phyloP scores from a whole-genome alignment of 2,329 filamentous ascomycete species.

The Dactylellina parvicollis region DNA sequence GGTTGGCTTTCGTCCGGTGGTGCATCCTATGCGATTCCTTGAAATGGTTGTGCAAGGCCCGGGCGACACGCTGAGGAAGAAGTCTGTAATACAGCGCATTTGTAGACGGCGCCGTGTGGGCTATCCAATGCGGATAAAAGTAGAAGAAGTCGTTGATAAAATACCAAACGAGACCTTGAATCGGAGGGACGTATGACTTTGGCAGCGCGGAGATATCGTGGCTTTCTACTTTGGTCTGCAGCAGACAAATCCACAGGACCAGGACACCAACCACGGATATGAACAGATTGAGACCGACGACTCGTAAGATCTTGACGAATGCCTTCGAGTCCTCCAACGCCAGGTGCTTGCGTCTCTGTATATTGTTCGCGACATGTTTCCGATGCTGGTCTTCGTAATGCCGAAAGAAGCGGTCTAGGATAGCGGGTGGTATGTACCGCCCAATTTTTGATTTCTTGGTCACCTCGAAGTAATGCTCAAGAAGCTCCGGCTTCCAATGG shows the following conservation, averaged over 20 bases:
- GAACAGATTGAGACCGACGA: conserved; percentile 6
- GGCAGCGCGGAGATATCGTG: conserved; percentile 17
- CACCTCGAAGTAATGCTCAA: conserved; percentile 9
- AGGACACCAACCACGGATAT: conserved; percentile 14
- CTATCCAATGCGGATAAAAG: conserved; percentile 24
- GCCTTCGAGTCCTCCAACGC: conserved; percentile 13
- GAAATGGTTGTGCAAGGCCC: neutral
- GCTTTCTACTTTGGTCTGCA: conserved; percentile 18
- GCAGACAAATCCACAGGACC: conserved; percentile 8
- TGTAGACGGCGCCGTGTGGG: conserved; percentile 4
- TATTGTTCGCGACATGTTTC: conserved; percentile 8
- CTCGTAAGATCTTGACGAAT: conserved; percentile 9
- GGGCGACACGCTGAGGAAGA: neutral
- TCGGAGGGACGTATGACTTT: conserved; percentile 18
- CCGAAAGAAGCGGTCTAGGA: neutral
- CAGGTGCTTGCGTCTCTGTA: conserved; percentile 11
- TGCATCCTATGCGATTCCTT: conserved; percentile 24
- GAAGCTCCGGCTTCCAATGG: conserved; percentile 22
- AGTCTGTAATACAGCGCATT: neutral
- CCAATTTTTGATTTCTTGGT: conserved; percentile 9
- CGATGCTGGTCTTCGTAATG: conserved; percentile 1
- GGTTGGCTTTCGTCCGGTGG: conserved; percentile 16
- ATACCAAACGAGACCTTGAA: conserved; percentile 17
- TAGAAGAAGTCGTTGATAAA: conserved; percentile 27
- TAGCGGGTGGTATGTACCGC: neutral